Base-by-base conservation (phyloP, 164 flowering plant species). In the Chimonanthus salicifolius region DNA sequence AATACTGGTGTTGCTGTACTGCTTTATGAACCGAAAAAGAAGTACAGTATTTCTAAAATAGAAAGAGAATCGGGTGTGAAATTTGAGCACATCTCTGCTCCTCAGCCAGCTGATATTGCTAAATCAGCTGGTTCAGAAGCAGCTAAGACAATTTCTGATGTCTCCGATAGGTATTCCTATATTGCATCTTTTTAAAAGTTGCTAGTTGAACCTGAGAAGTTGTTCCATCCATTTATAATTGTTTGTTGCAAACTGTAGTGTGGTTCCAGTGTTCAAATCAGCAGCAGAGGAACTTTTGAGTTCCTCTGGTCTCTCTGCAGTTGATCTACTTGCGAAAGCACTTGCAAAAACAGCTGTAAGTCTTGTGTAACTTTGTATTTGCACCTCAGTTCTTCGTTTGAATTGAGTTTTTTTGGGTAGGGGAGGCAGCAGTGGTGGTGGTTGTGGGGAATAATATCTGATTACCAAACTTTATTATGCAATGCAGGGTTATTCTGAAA, bases 1-100 rank as follows among this genome's bases (percentile, higher is more conserved):
- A 91, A 91, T 70, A 79, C 88, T 76, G 98, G 97, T 16, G 94
- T 93, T 75, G 98, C 94, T 77, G 97, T 94, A 2, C 88, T 90
- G 92, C 94, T 95, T 74, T 92, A 86, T 82, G 99, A 95, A 82
- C 94, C 97, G 18, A 90, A 91, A 67, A 88, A 75, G 77, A 83
- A 92, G 58, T 90, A 82, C 33, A 58, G 49, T 73, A 44, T 94
- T 65, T 80, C 93, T 20, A 90, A 73, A 79, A 89, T 96, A 70
- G 97, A 94, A 74, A 89, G 88, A 78, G 97, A 90, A 69, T 85
- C 94, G 21, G 98, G 99, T 71, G 97, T 96, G 9, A 96, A 96
- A 77, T 96, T 94, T 80, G 99, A 94, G 76, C 97, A 87, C 58
- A 21, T 91, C 58, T 70, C 88, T 73, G 99, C 97, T 78, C 99